Conservation (phyloP, 129 eudicot genomes). For the Lactuca sativa region DNA sequence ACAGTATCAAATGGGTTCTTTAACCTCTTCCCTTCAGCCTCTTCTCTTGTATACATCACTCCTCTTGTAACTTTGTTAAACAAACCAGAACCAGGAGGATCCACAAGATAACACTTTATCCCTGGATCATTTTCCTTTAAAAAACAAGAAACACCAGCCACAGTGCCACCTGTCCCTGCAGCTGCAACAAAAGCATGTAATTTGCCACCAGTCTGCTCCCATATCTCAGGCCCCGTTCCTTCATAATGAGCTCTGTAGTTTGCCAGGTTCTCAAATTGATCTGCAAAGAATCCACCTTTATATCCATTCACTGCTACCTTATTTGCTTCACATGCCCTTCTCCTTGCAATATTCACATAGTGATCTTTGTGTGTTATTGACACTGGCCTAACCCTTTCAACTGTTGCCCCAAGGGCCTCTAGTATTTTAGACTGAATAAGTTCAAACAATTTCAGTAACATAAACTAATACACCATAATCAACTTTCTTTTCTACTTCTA, state of each 20-base stretch:
- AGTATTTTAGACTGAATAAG: slow-evolving; percentile 77
- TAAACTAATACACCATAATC: background rate
- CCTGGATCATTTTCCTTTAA: slow-evolving; percentile 76
- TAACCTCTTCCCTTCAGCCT: slow-evolving; percentile 94
- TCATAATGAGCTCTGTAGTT: slow-evolving; percentile 91
- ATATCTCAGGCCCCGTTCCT: slow-evolving; percentile 95
- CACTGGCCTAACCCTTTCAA: slow-evolving; percentile 97
- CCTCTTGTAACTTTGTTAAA: slow-evolving; percentile 92
- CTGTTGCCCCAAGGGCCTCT: slow-evolving; percentile 96
- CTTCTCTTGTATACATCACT: slow-evolving; percentile 97
- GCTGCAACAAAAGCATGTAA: slow-evolving; percentile 90
- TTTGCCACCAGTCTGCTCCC: slow-evolving; percentile 80
- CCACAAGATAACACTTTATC: slow-evolving; percentile 81
- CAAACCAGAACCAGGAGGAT: slow-evolving; percentile 99
- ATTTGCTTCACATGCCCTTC: slow-evolving; percentile 91
- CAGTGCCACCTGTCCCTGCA: slow-evolving; percentile 97
- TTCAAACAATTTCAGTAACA: slow-evolving; percentile 7
- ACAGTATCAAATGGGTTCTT: slow-evolving; percentile 95
- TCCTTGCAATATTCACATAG: slow-evolving; percentile 84
- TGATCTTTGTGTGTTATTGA: slow-evolving; percentile 96
- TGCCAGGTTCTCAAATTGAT: slow-evolving; percentile 92
- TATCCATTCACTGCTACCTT: slow-evolving; percentile 45
- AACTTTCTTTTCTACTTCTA: background rate
- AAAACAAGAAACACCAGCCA: slow-evolving; percentile 84
- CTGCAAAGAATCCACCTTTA: slow-evolving; percentile 95